Conservation (phyloP, 345 rosid species). For the Geranium brycei region DNA sequence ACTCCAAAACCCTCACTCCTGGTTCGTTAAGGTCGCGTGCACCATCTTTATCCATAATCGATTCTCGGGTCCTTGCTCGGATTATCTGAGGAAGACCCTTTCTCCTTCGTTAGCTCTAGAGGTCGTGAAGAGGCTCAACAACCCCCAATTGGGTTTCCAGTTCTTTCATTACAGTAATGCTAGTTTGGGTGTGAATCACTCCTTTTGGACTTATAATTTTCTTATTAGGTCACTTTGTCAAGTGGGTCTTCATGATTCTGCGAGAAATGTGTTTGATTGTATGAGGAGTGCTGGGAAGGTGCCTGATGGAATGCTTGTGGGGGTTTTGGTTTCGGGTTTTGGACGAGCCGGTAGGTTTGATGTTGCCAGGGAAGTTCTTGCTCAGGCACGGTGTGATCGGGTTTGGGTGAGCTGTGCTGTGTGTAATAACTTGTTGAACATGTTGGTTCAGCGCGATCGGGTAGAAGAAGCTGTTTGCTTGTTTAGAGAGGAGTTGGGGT, state of each 20-base stretch:
- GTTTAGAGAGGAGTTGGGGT: constrained; percentile 32
- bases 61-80: constrained; percentile 26
- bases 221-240: constrained; percentile 54
- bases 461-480: constrained; percentile 45
- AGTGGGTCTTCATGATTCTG: constrained; percentile 44
- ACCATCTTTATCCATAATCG: constrained; percentile 36
- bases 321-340: constrained; percentile 41
- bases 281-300: constrained; percentile 69
- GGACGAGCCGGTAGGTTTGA: constrained; percentile 32
- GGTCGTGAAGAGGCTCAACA: constrained; percentile 44
- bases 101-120: constrained; percentile 47
- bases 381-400: constrained; percentile 25
- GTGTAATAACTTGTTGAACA: constrained; percentile 43
- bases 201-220: constrained; percentile 41
- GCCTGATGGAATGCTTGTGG: constrained; percentile 29
- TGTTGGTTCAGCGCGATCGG: constrained; percentile 37
- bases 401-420: constrained; percentile 23
- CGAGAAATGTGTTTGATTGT: constrained; percentile 30
- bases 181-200: constrained; percentile 38
- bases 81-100: constrained; percentile 41
- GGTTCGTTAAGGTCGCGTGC: constrained; percentile 66
- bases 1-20: constrained; percentile 28
- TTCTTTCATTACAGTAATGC: constrained; percentile 54
- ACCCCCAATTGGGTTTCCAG: constrained; percentile 43
- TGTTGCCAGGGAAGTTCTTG: constrained; percentile 36